Conservation (phyloP, 2,329 filamentous ascomycete species). For the Cladophialophora carrionii region DNA sequence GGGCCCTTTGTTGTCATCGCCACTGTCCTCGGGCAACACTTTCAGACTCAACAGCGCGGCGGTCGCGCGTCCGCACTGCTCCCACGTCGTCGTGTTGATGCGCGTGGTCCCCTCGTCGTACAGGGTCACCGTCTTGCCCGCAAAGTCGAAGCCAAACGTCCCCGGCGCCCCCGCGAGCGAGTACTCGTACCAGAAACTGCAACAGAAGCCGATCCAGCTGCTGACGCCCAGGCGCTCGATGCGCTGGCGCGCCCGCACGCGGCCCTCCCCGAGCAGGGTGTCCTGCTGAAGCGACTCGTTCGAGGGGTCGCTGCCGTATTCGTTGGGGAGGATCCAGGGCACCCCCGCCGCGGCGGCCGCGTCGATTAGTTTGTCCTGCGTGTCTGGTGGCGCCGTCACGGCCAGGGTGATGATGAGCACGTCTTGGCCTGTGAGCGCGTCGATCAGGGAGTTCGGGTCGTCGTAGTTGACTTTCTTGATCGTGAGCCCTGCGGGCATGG, state of each 20-base stretch:
- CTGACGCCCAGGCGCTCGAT: slow-evolving; percentile 48
- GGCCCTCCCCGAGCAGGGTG: slow-evolving; percentile 42
- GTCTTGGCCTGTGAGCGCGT: slow-evolving; percentile 60
- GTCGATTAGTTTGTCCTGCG: slow-evolving; percentile 55
- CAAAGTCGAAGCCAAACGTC: slow-evolving; percentile 57
- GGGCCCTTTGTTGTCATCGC: slow-evolving; percentile 43
- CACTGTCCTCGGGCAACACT: slow-evolving; percentile 47
- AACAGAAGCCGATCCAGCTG: slow-evolving; percentile 52
- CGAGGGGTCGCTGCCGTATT: slow-evolving; percentile 43
- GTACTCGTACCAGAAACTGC: slow-evolving; percentile 60
- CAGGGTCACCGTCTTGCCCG: slow-evolving; percentile 49
- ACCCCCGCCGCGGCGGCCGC: slow-evolving; percentile 62
- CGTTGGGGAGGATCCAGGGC: slow-evolving; percentile 61
- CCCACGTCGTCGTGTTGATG: slow-evolving; percentile 63
- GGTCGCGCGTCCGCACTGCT: slow-evolving; percentile 59
- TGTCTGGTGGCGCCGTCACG: slow-evolving; percentile 51
- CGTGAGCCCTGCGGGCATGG: slow-evolving; percentile 52
- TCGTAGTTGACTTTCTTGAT: slow-evolving; percentile 50
- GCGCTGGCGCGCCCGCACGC: slow-evolving; percentile 41
- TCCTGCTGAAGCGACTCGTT: slow-evolving; percentile 45
- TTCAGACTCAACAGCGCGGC: slow-evolving; percentile 56
- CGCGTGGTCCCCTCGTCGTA: slow-evolving; percentile 61
- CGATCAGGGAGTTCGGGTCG: slow-evolving; percentile 51
- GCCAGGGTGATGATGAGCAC: slow-evolving; percentile 61
- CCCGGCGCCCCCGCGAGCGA: slow-evolving; percentile 47